A percentile compares a stretch with the other conserved stretches of the same genome.
Conservation (phyloP, 495 filamentous ascomycete species). For the Apiosordaria backusii region DNA sequence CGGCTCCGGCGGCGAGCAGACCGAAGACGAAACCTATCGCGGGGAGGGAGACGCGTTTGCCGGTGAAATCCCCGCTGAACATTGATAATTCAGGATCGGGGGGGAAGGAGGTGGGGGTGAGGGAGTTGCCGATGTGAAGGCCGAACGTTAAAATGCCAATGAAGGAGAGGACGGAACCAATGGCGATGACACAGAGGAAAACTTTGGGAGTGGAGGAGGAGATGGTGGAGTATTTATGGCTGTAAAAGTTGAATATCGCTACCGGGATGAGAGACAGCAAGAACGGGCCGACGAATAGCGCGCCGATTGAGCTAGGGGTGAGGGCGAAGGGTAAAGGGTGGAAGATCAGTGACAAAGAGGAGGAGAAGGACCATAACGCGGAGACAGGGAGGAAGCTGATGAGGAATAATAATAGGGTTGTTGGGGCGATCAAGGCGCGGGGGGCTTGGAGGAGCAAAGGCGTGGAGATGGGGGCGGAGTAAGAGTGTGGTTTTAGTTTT, state of each 20-base stretch:
- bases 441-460: slow-evolving; percentile 37
- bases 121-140: slow-evolving; percentile 36
- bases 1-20: slow-evolving; percentile 37
- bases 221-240: slow-evolving; percentile 26
- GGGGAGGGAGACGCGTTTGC: slow-evolving; percentile 34
- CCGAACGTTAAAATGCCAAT: slow-evolving; percentile 42
- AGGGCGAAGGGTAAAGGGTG: slow-evolving; percentile 42
- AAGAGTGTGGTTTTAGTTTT: slow-evolving; percentile 40
- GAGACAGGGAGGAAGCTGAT: slow-evolving; percentile 41
- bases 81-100: slow-evolving; percentile 14
- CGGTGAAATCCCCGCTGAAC: slow-evolving; percentile 28
- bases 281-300: slow-evolving; percentile 42
- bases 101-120: slow-evolving; percentile 27
- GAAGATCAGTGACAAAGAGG: slow-evolving; percentile 47
- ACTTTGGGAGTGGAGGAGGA: slow-evolving; percentile 28
- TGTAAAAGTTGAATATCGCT: slow-evolving; percentile 30
- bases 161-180: slow-evolving; percentile 36
- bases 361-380: slow-evolving; percentile 41
- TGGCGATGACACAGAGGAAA: slow-evolving; percentile 31
- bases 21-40: slow-evolving; percentile 39
- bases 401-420: slow-evolving; percentile 41
- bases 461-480: slow-evolving; percentile 23
- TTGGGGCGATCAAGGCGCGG: slow-evolving; percentile 44
- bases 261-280: slow-evolving; percentile 33
- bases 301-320: slow-evolving; percentile 37